These are phyloP conservation scores for Daphne laureola DNA, from an alignment of 441 rosid genomes.

Conservation along the genomic window DNA sequence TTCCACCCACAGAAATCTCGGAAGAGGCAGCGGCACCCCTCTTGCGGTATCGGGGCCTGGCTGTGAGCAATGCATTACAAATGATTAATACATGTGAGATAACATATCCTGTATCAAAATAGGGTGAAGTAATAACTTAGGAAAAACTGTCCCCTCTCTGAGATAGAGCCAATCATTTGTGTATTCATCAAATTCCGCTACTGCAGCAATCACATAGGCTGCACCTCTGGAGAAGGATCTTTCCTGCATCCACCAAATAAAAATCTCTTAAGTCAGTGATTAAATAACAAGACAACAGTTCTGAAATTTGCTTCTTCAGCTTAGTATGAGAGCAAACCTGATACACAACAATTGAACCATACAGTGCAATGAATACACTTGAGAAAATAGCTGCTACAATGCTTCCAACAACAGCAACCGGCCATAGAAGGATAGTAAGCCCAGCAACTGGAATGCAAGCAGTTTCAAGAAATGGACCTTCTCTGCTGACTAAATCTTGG, in stretches of 20 bases:
- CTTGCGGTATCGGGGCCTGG: slow-evolving; percentile 69
- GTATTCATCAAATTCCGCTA: slow-evolving; percentile 85
- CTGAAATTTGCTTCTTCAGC: too few relatives aligned
- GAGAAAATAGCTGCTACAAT: slow-evolving; percentile 42
- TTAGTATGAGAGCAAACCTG: slow-evolving; percentile 32
- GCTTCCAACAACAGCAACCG: slow-evolving; percentile 65
- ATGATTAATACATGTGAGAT: slow-evolving; percentile 16
- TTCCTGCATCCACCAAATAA: slow-evolving; percentile 38
- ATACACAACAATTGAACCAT: slow-evolving; percentile 66
- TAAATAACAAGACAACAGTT: too few relatives aligned
- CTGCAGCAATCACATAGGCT: slow-evolving; percentile 82
- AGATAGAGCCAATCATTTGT: slow-evolving; percentile 83
- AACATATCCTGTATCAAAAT: background rate
- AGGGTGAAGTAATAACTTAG: slow-evolving; percentile 44
- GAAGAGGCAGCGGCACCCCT: slow-evolving; percentile 34
- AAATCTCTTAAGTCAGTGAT: too few relatives aligned
- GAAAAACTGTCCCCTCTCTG: slow-evolving; percentile 72
- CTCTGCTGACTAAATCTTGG: slow-evolving; percentile 59
- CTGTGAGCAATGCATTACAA: slow-evolving; percentile 22
- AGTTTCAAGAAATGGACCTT: slow-evolving; percentile 81
- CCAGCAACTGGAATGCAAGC: slow-evolving; percentile 82
- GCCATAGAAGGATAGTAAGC: slow-evolving; percentile 71
- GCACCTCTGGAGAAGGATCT: slow-evolving; percentile 64
- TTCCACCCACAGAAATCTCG: slow-evolving; percentile 43
- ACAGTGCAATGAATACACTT: slow-evolving; percentile 63